Evolutionary conservation across 192 early-diverging fungal genomes (phyloP).

Genomic region (Coemansia sp.): DNA sequence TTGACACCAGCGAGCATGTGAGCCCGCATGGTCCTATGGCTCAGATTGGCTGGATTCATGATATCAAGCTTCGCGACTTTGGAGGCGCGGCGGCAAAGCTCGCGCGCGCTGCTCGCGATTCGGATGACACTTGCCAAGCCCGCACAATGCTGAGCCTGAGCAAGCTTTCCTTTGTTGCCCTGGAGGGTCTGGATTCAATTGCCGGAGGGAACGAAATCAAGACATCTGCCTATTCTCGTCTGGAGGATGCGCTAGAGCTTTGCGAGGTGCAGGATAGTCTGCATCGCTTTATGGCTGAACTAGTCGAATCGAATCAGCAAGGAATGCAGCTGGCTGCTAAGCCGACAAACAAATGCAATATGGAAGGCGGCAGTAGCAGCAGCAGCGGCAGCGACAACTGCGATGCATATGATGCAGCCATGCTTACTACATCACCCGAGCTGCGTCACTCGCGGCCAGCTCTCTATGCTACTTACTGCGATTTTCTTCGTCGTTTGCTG

Average conservation of each 20-base stretch:
- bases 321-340: not conserved
- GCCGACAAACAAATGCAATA: not conserved
- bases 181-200: slow-evolving; percentile 7
- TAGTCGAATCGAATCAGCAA: slow-evolving; percentile 5
- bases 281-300: slow-evolving; percentile 9
- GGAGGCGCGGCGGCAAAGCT: slow-evolving; percentile 32
- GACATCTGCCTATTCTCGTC: slow-evolving; percentile 13
- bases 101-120: slow-evolving; percentile 30
- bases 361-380: slow-evolving; percentile 20
- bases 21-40: slow-evolving; percentile 10
- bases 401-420: slow-evolving; percentile 28
- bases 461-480: slow-evolving; percentile 32
- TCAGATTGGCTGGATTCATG: slow-evolving; percentile 44
- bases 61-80: slow-evolving; percentile 38
- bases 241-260: slow-evolving; percentile 46
- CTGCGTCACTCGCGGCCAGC: slow-evolving; percentile 35
- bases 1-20: not conserved
- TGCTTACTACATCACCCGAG: slow-evolving; percentile 37
- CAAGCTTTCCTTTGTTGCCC: slow-evolving; percentile 37
- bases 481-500: slow-evolving; percentile 28
- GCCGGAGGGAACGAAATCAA: slow-evolving; percentile 4
- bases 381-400: too few species aligned
- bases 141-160: slow-evolving; percentile 44
- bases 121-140: slow-evolving; percentile 24
- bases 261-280: slow-evolving; percentile 35